Percentiles rank a stretch among this genome's conserved stretches.
Conservation (phyloP, 2,329 filamentous ascomycete species). For the Pseudogymnoascus sp. region DNA sequence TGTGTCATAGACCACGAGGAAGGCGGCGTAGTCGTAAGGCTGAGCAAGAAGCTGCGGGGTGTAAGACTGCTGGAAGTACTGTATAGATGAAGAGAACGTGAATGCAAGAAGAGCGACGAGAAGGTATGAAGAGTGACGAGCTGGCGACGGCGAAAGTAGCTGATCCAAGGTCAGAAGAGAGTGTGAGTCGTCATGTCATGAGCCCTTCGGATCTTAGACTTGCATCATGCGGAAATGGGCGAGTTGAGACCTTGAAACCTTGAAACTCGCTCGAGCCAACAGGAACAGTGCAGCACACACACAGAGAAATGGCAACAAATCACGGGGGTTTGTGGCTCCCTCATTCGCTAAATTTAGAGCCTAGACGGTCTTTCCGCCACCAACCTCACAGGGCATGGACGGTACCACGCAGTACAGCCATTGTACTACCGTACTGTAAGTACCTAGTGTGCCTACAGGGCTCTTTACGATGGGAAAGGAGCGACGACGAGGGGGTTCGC, state of each 20-base stretch:
- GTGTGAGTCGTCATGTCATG: constrained; percentile 4
- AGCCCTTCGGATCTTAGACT: constrained; percentile 4
- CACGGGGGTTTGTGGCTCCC: neutral
- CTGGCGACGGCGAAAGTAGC: neutral
- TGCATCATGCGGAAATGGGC: constrained; percentile 1
- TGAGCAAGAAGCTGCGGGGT: constrained; percentile 4
- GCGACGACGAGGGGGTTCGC: neutral
- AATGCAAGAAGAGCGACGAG: neutral
- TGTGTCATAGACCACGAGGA: constrained; percentile 5
- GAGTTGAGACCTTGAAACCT: constrained; percentile 2
- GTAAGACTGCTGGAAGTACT: neutral
- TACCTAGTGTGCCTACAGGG: neutral
- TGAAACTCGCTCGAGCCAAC: neutral
- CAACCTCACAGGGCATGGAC: constrained; percentile 2
- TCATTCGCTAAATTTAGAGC: constrained; percentile 7
- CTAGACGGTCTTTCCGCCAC: neutral
- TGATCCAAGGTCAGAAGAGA: neutral
- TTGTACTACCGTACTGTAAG: neutral
- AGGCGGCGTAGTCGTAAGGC: constrained; percentile 1
- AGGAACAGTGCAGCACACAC: neutral
- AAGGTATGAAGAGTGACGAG: neutral
- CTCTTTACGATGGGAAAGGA: neutral
- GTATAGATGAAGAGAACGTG: neutral
- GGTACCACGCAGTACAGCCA: neutral
- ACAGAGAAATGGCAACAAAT: neutral